Base-by-base conservation (phyloP, 495 filamentous ascomycete species). In the Aspergillus taichungensis region DNA sequence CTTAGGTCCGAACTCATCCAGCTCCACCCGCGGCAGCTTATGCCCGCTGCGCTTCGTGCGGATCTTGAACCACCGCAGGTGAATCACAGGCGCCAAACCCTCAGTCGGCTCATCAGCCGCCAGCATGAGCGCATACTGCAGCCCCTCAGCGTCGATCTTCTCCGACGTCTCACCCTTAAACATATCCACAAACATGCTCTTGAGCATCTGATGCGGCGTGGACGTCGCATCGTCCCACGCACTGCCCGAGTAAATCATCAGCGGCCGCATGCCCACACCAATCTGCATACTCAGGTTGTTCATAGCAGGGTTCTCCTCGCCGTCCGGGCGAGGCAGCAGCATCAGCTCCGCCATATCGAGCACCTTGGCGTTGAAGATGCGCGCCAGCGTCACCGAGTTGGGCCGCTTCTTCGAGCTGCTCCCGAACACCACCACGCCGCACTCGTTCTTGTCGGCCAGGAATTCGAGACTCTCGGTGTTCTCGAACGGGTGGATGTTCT, bases 381-480 rank as follows among this genome's bases (percentile, higher is more conserved):
- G 80, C 28, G 80, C 70, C n/a, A 95, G 66, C 1, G 88, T 95
- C 53, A 98, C 61, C 46, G 79, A 82, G 63, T 97, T 87, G 8
- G 91, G 92, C 12, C 92, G 78, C 72, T 98, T 98, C 75, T 97
- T 98, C 63, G 71, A 84, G 68, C 82, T 80, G 60, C 77, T 83
- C 24, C 80, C 87, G 55, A 92, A 91, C 43, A 91, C 77, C 9
- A 88, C 69, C 13, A 92, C 62, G 5, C 82, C 82, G 53, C 86
- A 80, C 67, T 98, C 92, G 61, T 98, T 98, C 73, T 97, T 98
- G 56, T 87, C 79, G 49, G 82, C 82, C 69, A 97, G 85, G 72
- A 98, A 97, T 60, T 94, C 86, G 18, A 98, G 74, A 13, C 82
- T 86, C 11, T 84, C 73, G 42, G 83, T 66, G 61, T 90, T 91